Evolutionary conservation across 495 filamentous ascomycete genomes (phyloP), one percentile per base, ranked within the genome.

Genomic region (Lasiosphaeriaceae sp.): DNA sequence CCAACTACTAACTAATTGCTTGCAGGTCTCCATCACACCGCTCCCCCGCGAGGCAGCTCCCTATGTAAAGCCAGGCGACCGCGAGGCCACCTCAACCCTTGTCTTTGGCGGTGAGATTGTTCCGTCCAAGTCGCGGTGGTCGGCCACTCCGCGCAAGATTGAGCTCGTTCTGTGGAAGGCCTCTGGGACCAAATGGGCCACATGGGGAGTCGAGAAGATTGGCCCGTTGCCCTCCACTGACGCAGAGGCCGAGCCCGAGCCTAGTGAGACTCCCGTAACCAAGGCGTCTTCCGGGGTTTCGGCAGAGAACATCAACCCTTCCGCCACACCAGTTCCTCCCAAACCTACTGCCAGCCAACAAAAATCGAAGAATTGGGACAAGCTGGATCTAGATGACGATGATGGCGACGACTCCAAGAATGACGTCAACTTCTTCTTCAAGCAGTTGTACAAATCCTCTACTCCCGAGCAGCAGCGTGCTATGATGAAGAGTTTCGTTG

Each of bases 401-500:
- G 76, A 85, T 17, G 83, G 83, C 17, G 82, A 85, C 19, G 83
- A 83, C 16, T 83, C 79, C 4, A 86, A 90, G 50, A 72, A 78
- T 26, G 82, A 89, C n/a, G 87, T 90, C 3, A 88, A 94, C 58
- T 70, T 66, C 2, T 98, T 97, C 74, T 98, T 98, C 79, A 93
- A 95, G 79, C 86, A 87, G 67, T 78, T 98, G 0, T 97, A 94
- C 71, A 85, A 87, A 58, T 77, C 77, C 52, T 87, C 91, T 0
- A 85, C 89, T 52, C 81, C 84, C 0, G 92, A 98, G 58, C 90
- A 90, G 35, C 83, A 82, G 63, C 81, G 90, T 3, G 94, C 94
- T 2, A 98, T 98, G 94, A 90, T 96, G 83, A 98, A 98, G 82
- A 96, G 90, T 70, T 97, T 89, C 64, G 71, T 83, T 21, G 94